phyloP scores from a whole-genome alignment of 164 flowering plant genomes.

The Vitis rupestris region DNA sequence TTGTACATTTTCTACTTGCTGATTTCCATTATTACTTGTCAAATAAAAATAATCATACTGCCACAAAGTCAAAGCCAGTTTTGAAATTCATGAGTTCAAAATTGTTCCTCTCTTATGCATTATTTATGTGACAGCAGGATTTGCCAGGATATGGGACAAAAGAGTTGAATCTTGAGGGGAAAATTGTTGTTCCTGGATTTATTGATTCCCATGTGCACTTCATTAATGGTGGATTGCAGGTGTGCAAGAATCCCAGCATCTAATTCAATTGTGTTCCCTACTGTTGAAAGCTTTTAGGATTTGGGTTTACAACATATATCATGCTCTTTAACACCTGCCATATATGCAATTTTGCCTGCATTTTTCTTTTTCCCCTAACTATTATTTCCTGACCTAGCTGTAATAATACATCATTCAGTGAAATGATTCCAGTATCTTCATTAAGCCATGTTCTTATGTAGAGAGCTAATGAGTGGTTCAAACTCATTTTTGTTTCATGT shows the following conservation, averaged over 20 bases:
- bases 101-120: neutral
- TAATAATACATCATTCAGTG: too few relatives aligned
- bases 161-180: conserved; percentile 64
- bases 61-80: too few relatives aligned
- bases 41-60: too few relatives aligned
- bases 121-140: conserved; percentile 44
- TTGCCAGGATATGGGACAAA: conserved; percentile 46
- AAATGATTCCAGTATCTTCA: too few relatives aligned
- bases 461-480: too few relatives aligned
- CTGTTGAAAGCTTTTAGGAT: neutral
- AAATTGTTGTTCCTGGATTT: conserved; percentile 91
- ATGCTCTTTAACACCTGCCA: neutral
- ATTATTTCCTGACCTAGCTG: too few relatives aligned
- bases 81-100: neutral
- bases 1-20: too few relatives aligned
- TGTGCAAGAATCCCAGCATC: neutral
- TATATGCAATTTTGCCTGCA: neutral
- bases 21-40: too few relatives aligned
- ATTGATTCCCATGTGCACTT: conserved; percentile 94
- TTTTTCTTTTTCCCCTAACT: too few relatives aligned
- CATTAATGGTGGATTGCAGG: conserved; percentile 87
- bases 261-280: conserved; percentile 1
- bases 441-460: too few relatives aligned
- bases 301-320: too few relatives aligned
- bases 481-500: too few relatives aligned